Conservation (phyloP, 352 stramenopile species). For the Thraustochytrium striatum region DNA sequence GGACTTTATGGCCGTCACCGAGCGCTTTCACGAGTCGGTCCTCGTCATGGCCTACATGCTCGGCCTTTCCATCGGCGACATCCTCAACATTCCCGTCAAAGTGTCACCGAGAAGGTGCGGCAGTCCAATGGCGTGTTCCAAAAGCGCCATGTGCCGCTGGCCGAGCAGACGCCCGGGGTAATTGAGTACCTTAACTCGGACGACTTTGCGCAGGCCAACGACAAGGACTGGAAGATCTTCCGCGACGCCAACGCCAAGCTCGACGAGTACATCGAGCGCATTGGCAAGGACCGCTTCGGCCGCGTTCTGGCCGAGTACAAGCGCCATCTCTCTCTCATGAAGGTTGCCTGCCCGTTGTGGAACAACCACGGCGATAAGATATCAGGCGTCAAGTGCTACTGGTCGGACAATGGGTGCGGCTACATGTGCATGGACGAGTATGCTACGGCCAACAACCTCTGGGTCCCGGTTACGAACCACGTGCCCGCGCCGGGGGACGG, state of each 20-base stretch:
- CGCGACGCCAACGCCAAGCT: background rate
- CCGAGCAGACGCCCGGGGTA: background rate
- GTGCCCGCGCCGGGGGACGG: no score
- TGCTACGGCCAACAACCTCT: background rate
- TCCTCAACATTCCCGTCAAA: background rate
- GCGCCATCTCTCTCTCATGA: no score
- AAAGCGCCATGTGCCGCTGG: background rate
- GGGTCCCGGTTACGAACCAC: background rate
- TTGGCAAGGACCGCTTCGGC: background rate
- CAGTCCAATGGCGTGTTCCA: background rate
- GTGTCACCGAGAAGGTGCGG: background rate
- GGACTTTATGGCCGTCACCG: background rate
- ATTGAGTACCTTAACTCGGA: background rate
- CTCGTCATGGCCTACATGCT: background rate
- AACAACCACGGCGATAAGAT: background rate
- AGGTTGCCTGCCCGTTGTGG: background rate
- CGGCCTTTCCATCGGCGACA: background rate
- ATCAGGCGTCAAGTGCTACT: background rate
- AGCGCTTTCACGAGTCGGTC: background rate
- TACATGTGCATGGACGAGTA: background rate
- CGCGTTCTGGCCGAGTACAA: background rate
- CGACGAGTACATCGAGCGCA: background rate
- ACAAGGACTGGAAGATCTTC: background rate
- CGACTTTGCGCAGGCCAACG: background rate
- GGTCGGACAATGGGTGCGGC: background rate